These are phyloP conservation scores for Verticillium nubilum DNA, from an alignment of 2,329 filamentous ascomycete genomes.

Conservation along the genomic window DNA sequence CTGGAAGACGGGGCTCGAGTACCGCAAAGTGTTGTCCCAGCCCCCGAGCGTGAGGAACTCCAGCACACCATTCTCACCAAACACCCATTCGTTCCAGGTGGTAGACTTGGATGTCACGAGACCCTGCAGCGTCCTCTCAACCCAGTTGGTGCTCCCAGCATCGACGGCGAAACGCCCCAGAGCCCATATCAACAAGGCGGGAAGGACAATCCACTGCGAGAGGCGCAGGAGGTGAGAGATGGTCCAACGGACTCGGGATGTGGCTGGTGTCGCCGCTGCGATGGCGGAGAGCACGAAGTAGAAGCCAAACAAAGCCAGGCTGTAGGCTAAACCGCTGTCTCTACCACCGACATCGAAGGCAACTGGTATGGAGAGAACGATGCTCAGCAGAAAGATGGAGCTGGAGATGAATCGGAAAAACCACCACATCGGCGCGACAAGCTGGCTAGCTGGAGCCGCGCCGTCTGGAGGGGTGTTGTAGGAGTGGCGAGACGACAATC, in stretches of 20 bases:
- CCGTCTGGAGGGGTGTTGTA: constrained; percentile 5
- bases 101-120: constrained; percentile 56
- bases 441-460: constrained; percentile 16
- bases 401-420: constrained; percentile 75
- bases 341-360: constrained; percentile 97
- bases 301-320: constrained; percentile 80
- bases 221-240: constrained; percentile 65
- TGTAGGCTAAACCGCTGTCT: constrained; percentile 91
- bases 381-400: constrained; percentile 80
- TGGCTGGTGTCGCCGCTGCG: constrained; percentile 74
- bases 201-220: constrained; percentile 83
- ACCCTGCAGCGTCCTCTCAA: constrained; percentile 69
- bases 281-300: constrained; percentile 84
- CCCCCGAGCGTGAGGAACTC: constrained; percentile 75
- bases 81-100: constrained; percentile 78
- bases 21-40: constrained; percentile 85
- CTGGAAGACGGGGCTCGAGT: constrained; percentile 92
- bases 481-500: not conserved
- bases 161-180: constrained; percentile 94
- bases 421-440: constrained; percentile 64
- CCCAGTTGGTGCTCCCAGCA: constrained; percentile 71
- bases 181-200: constrained; percentile 86
- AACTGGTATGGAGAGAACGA: constrained; percentile 92
- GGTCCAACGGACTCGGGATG: constrained; percentile 68
- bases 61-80: constrained; percentile 77